These are phyloP conservation scores for Adansonia grandidieri DNA, from an alignment of 441 rosid genomes.

Conservation along the genomic window DNA sequence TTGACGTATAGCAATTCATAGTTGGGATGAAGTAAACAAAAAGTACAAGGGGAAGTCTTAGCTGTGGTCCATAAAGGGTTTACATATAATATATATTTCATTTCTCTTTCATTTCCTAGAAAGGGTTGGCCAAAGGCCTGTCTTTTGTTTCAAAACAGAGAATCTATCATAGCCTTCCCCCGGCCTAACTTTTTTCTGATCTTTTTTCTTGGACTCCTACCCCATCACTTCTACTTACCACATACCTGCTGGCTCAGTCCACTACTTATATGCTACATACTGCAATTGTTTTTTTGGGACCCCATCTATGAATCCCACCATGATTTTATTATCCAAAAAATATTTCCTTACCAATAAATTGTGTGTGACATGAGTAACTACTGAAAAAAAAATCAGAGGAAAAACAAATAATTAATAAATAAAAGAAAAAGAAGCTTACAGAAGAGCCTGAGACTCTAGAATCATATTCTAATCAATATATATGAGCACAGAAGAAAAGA, in stretches of 20 bases:
- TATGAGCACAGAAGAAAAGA: conserved; percentile 5
- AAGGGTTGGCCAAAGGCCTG: conserved; percentile 41
- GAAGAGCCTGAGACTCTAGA: background rate
- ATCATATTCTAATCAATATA: conserved; percentile 10
- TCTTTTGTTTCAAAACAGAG: conserved; percentile 41
- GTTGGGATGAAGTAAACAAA: background rate
- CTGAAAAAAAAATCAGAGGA: background rate
- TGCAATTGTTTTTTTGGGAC: background rate
- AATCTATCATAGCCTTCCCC: conserved; percentile 35
- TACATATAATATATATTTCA: background rate
- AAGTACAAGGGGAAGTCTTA: background rate
- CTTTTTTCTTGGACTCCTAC: conserved; percentile 24
- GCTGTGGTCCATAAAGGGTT: conserved; percentile 28
- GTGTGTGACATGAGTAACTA: background rate
- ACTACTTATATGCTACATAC: background rate
- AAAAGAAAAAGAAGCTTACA: background rate
- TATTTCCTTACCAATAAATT: background rate
- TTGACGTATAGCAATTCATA: background rate
- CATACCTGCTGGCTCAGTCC: background rate
- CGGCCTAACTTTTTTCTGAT: conserved; percentile 21
- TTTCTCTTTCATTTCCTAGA: conserved; percentile 74
- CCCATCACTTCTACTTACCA: conserved; percentile 19
- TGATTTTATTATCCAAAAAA: background rate
- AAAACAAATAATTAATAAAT: background rate
- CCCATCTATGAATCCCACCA: background rate